Conservation (phyloP, 805 yeast species). For the Starmerella vaccinii region DNA sequence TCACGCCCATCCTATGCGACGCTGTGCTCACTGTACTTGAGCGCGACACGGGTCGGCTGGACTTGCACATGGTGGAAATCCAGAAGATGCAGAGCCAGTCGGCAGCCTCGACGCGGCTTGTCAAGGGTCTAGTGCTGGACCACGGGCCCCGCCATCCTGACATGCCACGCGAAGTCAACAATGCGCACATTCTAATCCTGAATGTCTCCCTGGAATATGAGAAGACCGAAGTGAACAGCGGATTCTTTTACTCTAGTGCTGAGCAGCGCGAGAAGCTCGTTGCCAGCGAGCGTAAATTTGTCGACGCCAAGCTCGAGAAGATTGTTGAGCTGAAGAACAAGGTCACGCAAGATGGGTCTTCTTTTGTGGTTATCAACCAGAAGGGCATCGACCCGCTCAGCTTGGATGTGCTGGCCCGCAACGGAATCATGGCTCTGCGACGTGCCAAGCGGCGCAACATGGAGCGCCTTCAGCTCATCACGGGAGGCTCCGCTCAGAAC, state of each 20-base stretch:
- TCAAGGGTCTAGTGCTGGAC: conserved; percentile 85
- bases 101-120: conserved; percentile 69
- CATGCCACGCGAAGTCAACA: conserved; percentile 81
- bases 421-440: conserved; percentile 86
- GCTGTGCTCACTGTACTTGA: conserved; percentile 67
- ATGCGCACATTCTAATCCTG: conserved; percentile 75
- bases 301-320: conserved; percentile 82
- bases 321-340: conserved; percentile 87
- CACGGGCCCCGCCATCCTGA: conserved; percentile 99
- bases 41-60: conserved; percentile 48
- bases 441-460: conserved; percentile 98
- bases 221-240: conserved; percentile 93
- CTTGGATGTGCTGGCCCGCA: conserved; percentile 82
- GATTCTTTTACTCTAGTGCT: conserved; percentile 87
- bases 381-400: conserved; percentile 99
- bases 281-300: conserved; percentile 84
- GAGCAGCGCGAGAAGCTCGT: conserved; percentile 94
- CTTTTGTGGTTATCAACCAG: conserved; percentile 91
- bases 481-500: conserved; percentile 97
- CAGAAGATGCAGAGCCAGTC: conserved; percentile 95
- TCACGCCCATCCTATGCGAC: conserved; percentile 92
- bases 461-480: conserved; percentile 93
- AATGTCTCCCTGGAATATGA: conserved; percentile 95
- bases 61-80: conserved; percentile 93
- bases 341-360: conserved; percentile 69